phyloP scores from a whole-genome alignment of 108 stramenopile species.

The Nitzschia inconspicua region DNA sequence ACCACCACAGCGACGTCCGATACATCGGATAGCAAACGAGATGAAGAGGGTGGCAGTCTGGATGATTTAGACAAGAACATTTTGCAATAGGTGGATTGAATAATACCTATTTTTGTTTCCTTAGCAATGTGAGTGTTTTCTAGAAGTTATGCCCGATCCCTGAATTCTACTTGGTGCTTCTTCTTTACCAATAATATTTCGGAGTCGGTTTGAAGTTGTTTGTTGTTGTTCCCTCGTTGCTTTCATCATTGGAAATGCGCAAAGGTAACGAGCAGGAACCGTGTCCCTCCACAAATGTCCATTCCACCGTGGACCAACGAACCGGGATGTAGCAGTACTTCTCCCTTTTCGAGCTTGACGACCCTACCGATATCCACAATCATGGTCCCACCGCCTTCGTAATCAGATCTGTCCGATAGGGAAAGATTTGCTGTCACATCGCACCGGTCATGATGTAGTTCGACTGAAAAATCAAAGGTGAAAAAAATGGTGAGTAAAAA shows the following conservation, averaged over 20 bases:
- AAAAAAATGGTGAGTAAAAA: background rate
- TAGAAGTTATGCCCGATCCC: too few relatives aligned
- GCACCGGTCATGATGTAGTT: constrained; percentile 76
- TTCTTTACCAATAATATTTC: too few relatives aligned
- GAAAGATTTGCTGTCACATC: constrained; percentile 72
- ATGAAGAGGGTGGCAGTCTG: background rate
- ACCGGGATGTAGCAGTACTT: constrained; percentile 77
- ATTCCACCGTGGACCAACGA: constrained; percentile 64
- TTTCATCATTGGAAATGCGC: constrained; percentile 37
- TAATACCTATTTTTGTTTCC: background rate
- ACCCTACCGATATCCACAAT: constrained; percentile 43
- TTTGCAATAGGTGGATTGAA: background rate
- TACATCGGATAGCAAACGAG: background rate
- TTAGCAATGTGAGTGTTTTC: too few relatives aligned
- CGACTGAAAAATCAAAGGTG: constrained; percentile 34
- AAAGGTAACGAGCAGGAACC: constrained; percentile 78
- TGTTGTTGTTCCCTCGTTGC: too few relatives aligned
- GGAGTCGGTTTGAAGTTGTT: too few relatives aligned
- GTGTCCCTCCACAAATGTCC: constrained; percentile 53
- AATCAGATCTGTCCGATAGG: constrained; percentile 44
- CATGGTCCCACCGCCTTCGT: constrained; percentile 71
- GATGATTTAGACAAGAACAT: constrained; percentile 10
- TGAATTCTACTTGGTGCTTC: too few relatives aligned
- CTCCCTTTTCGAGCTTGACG: constrained; percentile 61
- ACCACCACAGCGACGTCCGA: too few relatives aligned